These are phyloP conservation scores for Metrosideros polymorpha DNA, from an alignment of 441 rosid genomes.

Conservation along the genomic window DNA sequence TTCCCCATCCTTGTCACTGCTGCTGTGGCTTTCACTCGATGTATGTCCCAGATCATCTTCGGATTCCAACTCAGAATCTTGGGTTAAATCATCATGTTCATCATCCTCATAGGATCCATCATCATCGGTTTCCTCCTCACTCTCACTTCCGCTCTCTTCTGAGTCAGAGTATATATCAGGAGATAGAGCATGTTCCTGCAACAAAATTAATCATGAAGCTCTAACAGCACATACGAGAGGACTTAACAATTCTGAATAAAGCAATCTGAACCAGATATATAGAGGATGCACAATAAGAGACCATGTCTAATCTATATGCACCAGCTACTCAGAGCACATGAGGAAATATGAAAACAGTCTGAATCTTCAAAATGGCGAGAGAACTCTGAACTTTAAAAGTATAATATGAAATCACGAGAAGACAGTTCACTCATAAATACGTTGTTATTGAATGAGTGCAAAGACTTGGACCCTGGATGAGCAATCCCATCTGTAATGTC, in stretches of 20 bases:
- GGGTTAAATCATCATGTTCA: slow-evolving; percentile 6
- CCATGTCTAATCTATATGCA: background rate
- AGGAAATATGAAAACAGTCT: background rate
- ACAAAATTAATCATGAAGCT: slow-evolving; percentile 14
- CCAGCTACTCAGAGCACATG: background rate
- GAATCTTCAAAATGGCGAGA: background rate
- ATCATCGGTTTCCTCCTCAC: slow-evolving; percentile 81
- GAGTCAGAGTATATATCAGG: slow-evolving; percentile 79
- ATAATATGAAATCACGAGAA: background rate
- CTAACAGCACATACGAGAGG: slow-evolving; percentile 2
- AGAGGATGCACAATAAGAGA: background rate
- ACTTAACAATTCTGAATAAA: slow-evolving; percentile 9
- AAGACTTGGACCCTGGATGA: background rate
- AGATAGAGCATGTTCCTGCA: slow-evolving; percentile 72
- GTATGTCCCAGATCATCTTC: slow-evolving; percentile 50
- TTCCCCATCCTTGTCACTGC: slow-evolving; percentile 32
- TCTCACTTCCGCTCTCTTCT: slow-evolving; percentile 75
- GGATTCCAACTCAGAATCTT: slow-evolving; percentile 32
- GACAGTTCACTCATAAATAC: background rate
- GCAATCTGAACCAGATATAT: background rate
- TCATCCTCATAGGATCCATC: slow-evolving; percentile 75
- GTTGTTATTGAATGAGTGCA: background rate
- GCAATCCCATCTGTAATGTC: background rate
- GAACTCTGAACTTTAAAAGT: background rate
- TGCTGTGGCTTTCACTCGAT: slow-evolving; percentile 38